Evolutionary conservation across 1,284 basidiomycete species (phyloP), one percentile per base, ranked within the genome.

Genomic region (Farysia itapuensis): DNA sequence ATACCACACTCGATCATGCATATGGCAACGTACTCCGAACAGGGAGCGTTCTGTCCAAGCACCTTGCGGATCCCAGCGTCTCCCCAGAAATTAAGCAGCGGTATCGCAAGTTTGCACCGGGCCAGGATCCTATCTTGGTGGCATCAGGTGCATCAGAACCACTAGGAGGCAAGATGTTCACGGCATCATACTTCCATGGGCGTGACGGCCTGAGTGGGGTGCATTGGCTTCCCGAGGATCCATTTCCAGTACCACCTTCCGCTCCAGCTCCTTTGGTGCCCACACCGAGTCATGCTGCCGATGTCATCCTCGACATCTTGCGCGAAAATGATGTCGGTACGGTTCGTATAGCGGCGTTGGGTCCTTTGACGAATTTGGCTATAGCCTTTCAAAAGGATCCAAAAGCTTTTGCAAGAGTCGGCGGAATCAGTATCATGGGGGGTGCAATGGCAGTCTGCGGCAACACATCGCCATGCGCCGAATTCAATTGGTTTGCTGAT

Each of bases 401-500:
- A 1, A 75, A 79, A 23, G 79, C 83, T 1, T 81, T 82, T 44
- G 77, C 86, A 14, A 80, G 81, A 21, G 73, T 86, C 2, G 83
- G 83, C 24, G 82, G 85, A 12, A 81, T 97, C 20, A 80, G 93
- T 15, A 86, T 86, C 74, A 97, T 97, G 92, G 94, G 93, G n/a
- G 93, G 92, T n/a, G 86, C 89, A 2, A 78, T 97, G 22, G 91
- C 96, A 63, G 88, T 89, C 15, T 90, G 92, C 0, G 93, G 93
- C 3, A 97, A 97, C 72, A 89, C 87, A 0, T 85, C 82, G 13
- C 64, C 71, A 2, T 41, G 40, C 9, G 50, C 56, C 9, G 70
- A 90, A 84, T 96, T 82, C 82, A 96, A 96, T 79, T 91, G 88
- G 72, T 95, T 87, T 63, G 91, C 92, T 3, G 93, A 96, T 71